Evolutionary conservation across 164 flowering plant species (phyloP).

Genomic region (Tinospora cordifolia): DNA sequence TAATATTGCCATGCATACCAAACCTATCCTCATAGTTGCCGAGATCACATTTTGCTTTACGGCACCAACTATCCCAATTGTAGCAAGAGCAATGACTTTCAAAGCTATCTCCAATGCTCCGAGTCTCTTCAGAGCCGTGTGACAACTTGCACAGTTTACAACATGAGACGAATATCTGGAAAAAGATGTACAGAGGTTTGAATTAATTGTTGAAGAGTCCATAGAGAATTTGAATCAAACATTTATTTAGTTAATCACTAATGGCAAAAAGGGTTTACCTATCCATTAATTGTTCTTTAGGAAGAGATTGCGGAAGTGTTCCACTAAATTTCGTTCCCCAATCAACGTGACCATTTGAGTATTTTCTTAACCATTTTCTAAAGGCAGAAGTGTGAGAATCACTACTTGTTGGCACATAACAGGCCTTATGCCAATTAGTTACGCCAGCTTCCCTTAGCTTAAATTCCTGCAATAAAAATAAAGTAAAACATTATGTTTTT

Average conservation of each 20-base stretch:
- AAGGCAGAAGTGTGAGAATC: constrained; percentile 65
- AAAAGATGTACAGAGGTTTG: not conserved
- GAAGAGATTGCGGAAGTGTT: constrained; percentile 65
- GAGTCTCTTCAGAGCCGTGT: constrained; percentile 45
- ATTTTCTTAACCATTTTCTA: constrained; percentile 77
- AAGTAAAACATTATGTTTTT: not conserved
- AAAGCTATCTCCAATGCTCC: constrained; percentile 44
- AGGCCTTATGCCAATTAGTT: constrained; percentile 74
- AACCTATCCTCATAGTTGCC: constrained; percentile 22
- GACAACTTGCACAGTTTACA: constrained; percentile 79
- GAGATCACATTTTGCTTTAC: constrained; percentile 35
- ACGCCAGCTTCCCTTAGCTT: constrained; percentile 55
- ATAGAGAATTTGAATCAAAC: not conserved
- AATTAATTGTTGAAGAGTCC: too few species aligned
- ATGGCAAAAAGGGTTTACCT: constrained; percentile 31
- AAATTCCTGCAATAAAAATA: constrained; percentile 42
- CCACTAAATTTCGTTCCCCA: constrained; percentile 53
- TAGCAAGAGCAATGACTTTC: constrained; percentile 43
- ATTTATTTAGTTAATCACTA: too few species aligned
- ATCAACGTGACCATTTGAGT: constrained; percentile 52
- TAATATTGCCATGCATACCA: constrained; percentile 19
- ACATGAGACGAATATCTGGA: constrained; percentile 80
- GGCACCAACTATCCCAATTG: constrained; percentile 55
- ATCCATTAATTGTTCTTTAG: constrained; percentile 72
- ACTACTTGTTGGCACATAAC: constrained; percentile 78